phyloP scores from a whole-genome alignment of 2,329 filamentous ascomycete genomes.

The Endoconidiophora laricicola region DNA sequence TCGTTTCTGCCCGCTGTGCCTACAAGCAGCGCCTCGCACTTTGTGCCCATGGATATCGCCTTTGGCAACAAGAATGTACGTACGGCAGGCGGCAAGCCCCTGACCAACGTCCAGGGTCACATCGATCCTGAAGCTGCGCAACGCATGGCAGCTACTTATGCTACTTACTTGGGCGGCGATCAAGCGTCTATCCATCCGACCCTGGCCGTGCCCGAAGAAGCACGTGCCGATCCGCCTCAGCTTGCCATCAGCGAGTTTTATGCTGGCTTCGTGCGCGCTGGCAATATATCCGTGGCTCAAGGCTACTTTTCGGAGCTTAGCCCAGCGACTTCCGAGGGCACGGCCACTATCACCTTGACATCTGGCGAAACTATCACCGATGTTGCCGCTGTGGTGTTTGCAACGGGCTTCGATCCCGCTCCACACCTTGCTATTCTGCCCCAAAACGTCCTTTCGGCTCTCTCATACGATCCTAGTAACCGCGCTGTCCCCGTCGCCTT shows the following conservation, averaged over 20 bases:
- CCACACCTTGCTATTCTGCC: slow-evolving; percentile 50
- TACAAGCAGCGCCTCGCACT: slow-evolving; percentile 23
- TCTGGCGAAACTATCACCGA: slow-evolving; percentile 27
- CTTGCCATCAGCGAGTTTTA: slow-evolving; percentile 58
- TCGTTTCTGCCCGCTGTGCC: slow-evolving; percentile 31
- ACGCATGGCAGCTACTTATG: slow-evolving; percentile 35
- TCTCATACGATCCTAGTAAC: slow-evolving; percentile 40
- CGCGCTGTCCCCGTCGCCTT: slow-evolving; percentile 46
- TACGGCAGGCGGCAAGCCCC: slow-evolving; percentile 25
- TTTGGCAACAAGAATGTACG: slow-evolving; percentile 54
- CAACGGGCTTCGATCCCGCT: slow-evolving; percentile 57
- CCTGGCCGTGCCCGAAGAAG: slow-evolving; percentile 21
- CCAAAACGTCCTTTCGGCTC: slow-evolving; percentile 31
- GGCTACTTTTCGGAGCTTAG: slow-evolving; percentile 26
- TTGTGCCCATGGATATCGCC: slow-evolving; percentile 55
- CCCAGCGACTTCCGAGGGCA: slow-evolving; percentile 19
- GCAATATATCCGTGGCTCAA: slow-evolving; percentile 34
- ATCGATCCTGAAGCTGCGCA: slow-evolving; percentile 26
- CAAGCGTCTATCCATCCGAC: slow-evolving; percentile 33
- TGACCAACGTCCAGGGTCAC: slow-evolving; percentile 48
- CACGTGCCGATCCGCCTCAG: slow-evolving; percentile 39
- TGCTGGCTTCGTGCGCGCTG: slow-evolving; percentile 53
- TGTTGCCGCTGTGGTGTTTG: slow-evolving; percentile 52
- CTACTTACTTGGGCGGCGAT: slow-evolving; percentile 2
- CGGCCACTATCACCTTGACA: slow-evolving; percentile 20